phyloP scores from a whole-genome alignment of 2,329 filamentous ascomycete species.

The Colletotrichum musicola region DNA sequence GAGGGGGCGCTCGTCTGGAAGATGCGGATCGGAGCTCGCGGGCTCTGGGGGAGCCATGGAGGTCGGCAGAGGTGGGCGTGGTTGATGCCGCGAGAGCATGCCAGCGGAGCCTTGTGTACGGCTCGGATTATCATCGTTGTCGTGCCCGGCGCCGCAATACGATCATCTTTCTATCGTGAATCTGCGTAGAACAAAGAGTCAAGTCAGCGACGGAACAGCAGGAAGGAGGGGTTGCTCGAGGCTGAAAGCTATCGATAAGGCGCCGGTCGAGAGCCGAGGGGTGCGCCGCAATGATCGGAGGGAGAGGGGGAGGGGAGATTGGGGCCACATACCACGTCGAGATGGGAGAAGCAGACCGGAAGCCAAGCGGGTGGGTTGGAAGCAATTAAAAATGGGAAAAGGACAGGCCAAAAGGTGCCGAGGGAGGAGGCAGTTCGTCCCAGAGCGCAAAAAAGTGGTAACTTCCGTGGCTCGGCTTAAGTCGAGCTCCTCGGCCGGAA shows the following conservation, averaged over 20 bases:
- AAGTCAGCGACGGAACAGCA: slow-evolving; percentile 15
- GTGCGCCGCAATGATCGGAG: slow-evolving; percentile 2
- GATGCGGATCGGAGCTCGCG: slow-evolving; percentile 33
- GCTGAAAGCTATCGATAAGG: slow-evolving; percentile 20
- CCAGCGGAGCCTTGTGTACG: slow-evolving; percentile 35
- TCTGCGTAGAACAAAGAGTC: background rate
- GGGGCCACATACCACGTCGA: slow-evolving; percentile 8
- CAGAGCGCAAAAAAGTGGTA: slow-evolving; percentile 24
- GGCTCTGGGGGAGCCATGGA: slow-evolving; percentile 38
- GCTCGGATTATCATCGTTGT: slow-evolving; percentile 39
- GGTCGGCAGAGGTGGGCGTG: slow-evolving; percentile 22
- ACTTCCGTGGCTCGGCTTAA: slow-evolving; percentile 28
- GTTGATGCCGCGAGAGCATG: slow-evolving; percentile 31
- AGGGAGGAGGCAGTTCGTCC: slow-evolving; percentile 3
- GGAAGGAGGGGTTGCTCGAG: background rate
- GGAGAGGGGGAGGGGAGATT: background rate
- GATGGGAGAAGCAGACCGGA: background rate
- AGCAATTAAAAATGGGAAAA: background rate
- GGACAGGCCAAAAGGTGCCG: background rate
- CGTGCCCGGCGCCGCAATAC: slow-evolving; percentile 33
- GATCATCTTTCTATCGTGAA: slow-evolving; percentile 28
- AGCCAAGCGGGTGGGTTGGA: background rate
- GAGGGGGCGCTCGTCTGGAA: slow-evolving; percentile 38
- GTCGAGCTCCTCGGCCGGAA: slow-evolving; percentile 30
- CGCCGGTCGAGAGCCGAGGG: background rate